Base-by-base conservation (phyloP, 2,329 filamentous ascomycete species). In the Aspergillus ustus region DNA sequence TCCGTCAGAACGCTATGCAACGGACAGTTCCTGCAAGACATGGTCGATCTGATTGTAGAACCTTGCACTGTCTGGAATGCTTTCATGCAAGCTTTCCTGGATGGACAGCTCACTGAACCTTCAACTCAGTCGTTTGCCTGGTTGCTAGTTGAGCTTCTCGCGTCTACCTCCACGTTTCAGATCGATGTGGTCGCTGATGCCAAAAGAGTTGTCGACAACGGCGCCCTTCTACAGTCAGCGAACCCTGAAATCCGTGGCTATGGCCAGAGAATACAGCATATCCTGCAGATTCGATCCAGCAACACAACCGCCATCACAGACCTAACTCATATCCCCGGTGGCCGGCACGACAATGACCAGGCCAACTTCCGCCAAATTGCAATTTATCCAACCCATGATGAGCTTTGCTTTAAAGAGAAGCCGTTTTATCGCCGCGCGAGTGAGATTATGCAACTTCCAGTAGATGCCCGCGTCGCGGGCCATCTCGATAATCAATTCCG, bases 401-500 rank as follows among this genome's bases (percentile, higher is more conserved):
- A 93, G 68, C 79, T 92, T 1, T 61, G 79, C 0, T 88, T 83
- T 0, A 79, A 70, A 0, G 80, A 83, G 3, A 69, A 72, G 22
- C 81, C 85, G 0, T 92, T 86, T 70, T 85, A 87, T 49, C 82
- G 84, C 7, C 80, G 76, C 0, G 81, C 83, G 0, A 77, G 82
- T 3, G 83, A 84, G 2, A 76, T 89, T 0, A 73, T 78, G 1
- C 74, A 84, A 1, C 62, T 73, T 0, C 60, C 77, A 1, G 37
- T 69, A 13, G 61, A 77, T 1, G 66, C 71, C 0, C 81, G 86
- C 1, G 71, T 82, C 0, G 74, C 74, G 0, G 73, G 77, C 0
- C 87, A 92, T 69, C 73, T 91, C 0, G 90, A 91, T 67, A 91
- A 89, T 68, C 87, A 91, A 55, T 93, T 90, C 65, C 87, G 90